phyloP scores from a whole-genome alignment of 2,329 filamentous ascomycete genomes.

The Eutypella sp. region DNA sequence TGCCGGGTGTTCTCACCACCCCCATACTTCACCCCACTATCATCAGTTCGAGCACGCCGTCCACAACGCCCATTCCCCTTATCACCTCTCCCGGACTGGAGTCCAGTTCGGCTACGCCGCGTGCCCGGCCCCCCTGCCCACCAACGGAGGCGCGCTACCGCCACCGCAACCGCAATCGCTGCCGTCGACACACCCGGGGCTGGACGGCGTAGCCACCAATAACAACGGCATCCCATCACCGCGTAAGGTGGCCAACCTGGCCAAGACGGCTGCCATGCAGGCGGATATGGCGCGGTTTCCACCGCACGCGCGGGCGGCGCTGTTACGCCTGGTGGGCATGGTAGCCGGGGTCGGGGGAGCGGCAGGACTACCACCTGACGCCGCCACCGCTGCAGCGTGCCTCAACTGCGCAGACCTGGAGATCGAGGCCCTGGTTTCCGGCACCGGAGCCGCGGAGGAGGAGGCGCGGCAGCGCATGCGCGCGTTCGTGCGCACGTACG shows the following conservation, averaged over 20 bases:
- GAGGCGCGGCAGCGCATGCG: conserved; percentile 35
- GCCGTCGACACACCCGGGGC: background rate
- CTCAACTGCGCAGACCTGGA: conserved; percentile 45
- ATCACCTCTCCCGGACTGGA: too few species aligned
- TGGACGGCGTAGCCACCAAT: background rate
- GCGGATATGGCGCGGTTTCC: conserved; percentile 34
- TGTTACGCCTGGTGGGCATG: conserved; percentile 42
- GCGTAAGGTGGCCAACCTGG: conserved; percentile 17
- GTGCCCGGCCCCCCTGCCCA: too few species aligned
- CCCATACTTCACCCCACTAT: too few species aligned
- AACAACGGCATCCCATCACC: conserved; percentile 15
- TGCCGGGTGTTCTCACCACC: too few species aligned
- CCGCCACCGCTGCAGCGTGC: conserved; percentile 45
- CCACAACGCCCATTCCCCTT: too few species aligned
- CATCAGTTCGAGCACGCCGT: too few species aligned
- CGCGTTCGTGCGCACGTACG: conserved; percentile 46
- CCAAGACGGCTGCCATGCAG: conserved; percentile 24
- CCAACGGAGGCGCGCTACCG: too few species aligned
- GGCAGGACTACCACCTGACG: too few species aligned
- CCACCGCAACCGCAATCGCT: too few species aligned
- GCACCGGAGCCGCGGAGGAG: conserved; percentile 26
- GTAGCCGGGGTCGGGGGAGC: too few species aligned
- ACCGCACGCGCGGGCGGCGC: conserved; percentile 36
- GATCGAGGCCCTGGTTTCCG: conserved; percentile 39
- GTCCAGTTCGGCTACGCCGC: too few species aligned